Evolutionary conservation across 257 asterid genomes (phyloP), one percentile per base, ranked within the genome.

Genomic region (Thymus mandschuricus): DNA sequence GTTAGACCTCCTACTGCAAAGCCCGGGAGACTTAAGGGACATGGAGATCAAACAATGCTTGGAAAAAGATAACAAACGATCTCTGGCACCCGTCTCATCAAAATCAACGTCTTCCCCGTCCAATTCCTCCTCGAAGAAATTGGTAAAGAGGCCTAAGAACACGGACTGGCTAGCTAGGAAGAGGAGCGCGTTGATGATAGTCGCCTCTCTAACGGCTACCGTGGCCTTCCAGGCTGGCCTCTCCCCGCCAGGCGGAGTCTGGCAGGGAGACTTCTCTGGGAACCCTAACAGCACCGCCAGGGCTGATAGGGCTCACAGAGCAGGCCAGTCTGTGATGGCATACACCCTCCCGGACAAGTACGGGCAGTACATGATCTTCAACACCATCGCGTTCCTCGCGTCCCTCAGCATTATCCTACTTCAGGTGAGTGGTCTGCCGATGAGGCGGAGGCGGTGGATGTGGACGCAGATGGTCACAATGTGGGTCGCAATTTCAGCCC

Each of bases 221-320:
- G 76, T 72, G 7, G 83, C 86, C n/a, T 81, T 73, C 62, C 83
- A 81, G 38, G 86, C 76, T 1, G 81, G 77, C 12, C 71, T 81
- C 58, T 78, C 82, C 40, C 82, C 82, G 0, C 85, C 85, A 27
- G 85, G 85, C 3, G 85, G 85, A 0, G 78, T 72, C 29, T 81
- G 86, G 83, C 83, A 78, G 69, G 48, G 38, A 10, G 77, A 73
- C 3, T 73, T 52, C 21, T 10, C 71, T 4, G 64, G 83, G 56
- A 46, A 74, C 44, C 63, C 51, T 3, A 68, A 81, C 33, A 48
- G 86, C 33, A 72, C 76, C 1, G 8, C 60, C 3, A 30, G 57
- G 71, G 72, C 61, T 0, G 45, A 30, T 11, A 68, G 15, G 12
- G 68, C 73, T 2, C 78, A 72, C 60, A 69, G 7, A 38, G 71